These are phyloP conservation scores for Nigrospora oryzae DNA, from an alignment of 2,329 filamentous ascomycete genomes.

Conservation along the genomic window DNA sequence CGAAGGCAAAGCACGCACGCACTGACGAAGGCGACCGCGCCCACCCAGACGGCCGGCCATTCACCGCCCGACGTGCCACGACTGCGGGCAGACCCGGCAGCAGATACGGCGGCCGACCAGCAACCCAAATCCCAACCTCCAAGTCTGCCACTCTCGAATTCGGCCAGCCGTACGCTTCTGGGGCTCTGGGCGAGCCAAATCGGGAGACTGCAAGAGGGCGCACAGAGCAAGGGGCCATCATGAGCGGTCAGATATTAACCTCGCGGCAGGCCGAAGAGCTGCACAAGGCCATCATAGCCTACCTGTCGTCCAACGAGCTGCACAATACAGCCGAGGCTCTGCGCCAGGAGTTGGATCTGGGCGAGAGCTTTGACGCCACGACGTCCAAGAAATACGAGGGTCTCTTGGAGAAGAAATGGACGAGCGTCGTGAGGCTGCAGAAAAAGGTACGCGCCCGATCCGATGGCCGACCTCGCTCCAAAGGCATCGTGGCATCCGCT, in stretches of 20 bases:
- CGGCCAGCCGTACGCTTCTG: no score
- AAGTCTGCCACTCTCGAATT: no score
- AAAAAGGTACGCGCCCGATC: conserved; percentile 62
- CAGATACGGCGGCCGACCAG: conserved; percentile 1
- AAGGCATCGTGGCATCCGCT: no score
- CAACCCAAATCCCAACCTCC: background rate
- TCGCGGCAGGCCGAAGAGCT: conserved; percentile 23
- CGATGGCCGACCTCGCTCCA: no score
- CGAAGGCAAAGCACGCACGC: no score
- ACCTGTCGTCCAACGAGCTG: conserved; percentile 68
- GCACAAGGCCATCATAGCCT: conserved; percentile 90
- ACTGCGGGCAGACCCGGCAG: no score
- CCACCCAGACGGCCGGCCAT: no score
- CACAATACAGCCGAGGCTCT: conserved; percentile 61
- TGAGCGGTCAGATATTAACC: conserved; percentile 21
- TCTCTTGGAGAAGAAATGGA: conserved; percentile 97
- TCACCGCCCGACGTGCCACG: no score
- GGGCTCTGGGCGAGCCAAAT: no score
- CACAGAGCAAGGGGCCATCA: background rate
- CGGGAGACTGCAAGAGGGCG: no score
- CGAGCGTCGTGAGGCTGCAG: conserved; percentile 84
- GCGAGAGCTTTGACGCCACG: conserved; percentile 63
- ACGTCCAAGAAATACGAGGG: conserved; percentile 93
- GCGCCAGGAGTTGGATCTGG: conserved; percentile 67
- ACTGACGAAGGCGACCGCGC: no score